Percentiles rank a stretch among this genome's conserved stretches.
Evolutionary conservation across 176 grass and related monocot genomes (phyloP).

Genomic region (Carex cristatella): DNA sequence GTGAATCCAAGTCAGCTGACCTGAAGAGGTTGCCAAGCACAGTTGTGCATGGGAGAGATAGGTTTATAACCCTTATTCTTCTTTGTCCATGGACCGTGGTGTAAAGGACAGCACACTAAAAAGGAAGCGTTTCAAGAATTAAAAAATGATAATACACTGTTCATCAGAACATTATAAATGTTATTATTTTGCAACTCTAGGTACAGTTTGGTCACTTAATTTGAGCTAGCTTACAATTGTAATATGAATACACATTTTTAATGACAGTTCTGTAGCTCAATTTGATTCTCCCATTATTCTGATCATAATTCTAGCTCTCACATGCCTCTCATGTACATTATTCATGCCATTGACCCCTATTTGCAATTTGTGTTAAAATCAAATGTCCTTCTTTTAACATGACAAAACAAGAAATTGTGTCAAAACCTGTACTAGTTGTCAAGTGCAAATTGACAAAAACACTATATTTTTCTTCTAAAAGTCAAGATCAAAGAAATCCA

Average conservation of each 20-base stretch:
- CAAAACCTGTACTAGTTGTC: not conserved
- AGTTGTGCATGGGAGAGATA: slow-evolving; percentile 73
- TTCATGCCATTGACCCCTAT: not conserved
- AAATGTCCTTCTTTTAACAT: not conserved
- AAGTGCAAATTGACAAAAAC: not conserved
- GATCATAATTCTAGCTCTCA: not conserved
- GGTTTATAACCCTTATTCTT: slow-evolving; percentile 80
- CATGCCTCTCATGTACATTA: not conserved
- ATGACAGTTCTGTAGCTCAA: not conserved
- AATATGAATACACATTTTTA: not conserved
- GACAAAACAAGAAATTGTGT: not conserved
- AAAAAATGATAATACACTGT: not conserved
- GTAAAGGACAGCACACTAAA: slow-evolving; percentile 86
- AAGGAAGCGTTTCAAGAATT: slow-evolving; percentile 1
- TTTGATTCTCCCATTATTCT: not conserved
- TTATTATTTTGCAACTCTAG: not conserved
- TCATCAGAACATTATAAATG: not conserved
- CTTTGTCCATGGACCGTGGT: slow-evolving; percentile 81
- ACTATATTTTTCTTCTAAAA: not conserved
- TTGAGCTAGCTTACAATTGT: not conserved
- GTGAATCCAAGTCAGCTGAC: slow-evolving; percentile 71
- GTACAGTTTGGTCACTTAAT: not conserved
- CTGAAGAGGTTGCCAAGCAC: slow-evolving; percentile 66
- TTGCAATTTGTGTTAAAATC: not conserved
- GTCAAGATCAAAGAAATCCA: not conserved